These are phyloP conservation scores for Sclerotinia borealis DNA, from an alignment of 2,329 filamentous ascomycete species.

Conservation along the genomic window DNA sequence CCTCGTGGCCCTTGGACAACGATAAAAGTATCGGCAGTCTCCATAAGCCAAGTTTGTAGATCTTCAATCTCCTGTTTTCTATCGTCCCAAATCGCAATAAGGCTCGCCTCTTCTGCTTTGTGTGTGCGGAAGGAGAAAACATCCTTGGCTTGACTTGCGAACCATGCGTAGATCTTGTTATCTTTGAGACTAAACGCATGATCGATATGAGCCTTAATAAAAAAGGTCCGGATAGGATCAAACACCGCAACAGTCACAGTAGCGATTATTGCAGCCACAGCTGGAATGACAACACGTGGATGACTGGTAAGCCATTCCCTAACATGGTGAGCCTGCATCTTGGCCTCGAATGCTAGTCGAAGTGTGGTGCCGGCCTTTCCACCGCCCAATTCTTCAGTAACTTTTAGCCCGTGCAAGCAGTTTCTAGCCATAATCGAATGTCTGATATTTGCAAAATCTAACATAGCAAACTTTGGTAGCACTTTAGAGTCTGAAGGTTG, in stretches of 20 bases:
- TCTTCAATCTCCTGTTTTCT: conserved; percentile 75
- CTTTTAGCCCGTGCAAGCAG: conserved; percentile 79
- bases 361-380: conserved; percentile 71
- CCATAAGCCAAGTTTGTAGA: conserved; percentile 78
- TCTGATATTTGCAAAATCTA: conserved; percentile 64
- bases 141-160: conserved; percentile 65
- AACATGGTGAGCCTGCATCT: conserved; percentile 69
- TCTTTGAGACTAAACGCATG: conserved; percentile 68
- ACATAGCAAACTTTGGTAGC: conserved; percentile 68
- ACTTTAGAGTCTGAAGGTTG: conserved; percentile 85
- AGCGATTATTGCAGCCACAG: conserved; percentile 73
- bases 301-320: conserved; percentile 85
- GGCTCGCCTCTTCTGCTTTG: conserved; percentile 57
- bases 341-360: conserved; percentile 76
- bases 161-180: conserved; percentile 71
- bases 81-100: conserved; percentile 55
- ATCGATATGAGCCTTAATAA: conserved; percentile 82
- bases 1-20: conserved; percentile 89
- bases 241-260: conserved; percentile 83
- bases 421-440: conserved; percentile 31
- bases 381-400: conserved; percentile 63
- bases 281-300: conserved; percentile 71
- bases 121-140: conserved; percentile 54
- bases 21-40: conserved; percentile 86
- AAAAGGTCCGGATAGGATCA: conserved; percentile 90